These are phyloP conservation scores for Lathyrus tuberosus DNA, from an alignment of 306 rosid genomes.

Conservation along the genomic window DNA sequence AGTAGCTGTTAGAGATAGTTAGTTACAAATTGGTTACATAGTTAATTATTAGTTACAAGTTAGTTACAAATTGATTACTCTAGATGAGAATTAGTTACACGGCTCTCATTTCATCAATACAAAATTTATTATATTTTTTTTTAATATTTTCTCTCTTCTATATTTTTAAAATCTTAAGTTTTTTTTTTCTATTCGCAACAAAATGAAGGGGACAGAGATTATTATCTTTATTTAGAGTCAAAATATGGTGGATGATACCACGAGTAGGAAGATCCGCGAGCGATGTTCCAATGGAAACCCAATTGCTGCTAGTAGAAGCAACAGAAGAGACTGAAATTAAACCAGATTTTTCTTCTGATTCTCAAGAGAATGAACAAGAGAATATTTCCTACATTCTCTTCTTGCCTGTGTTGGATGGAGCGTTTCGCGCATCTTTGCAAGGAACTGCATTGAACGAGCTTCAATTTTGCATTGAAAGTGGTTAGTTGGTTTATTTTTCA, in stretches of 20 bases:
- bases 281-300: conserved; percentile 76
- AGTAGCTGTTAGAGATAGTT: neutral
- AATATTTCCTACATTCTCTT: conserved; percentile 55
- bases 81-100: too few species aligned
- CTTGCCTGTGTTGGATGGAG: conserved; percentile 76
- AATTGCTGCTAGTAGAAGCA: conserved; percentile 70
- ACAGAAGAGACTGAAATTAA: conserved; percentile 45
- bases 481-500: conserved; percentile 38
- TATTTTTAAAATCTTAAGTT: too few species aligned
- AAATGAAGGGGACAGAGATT: conserved; percentile 60
- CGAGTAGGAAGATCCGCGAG: conserved; percentile 54
- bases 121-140: neutral
- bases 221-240: conserved; percentile 62
- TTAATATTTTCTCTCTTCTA: neutral
- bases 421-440: conserved; percentile 64
- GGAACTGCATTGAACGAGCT: conserved; percentile 65
- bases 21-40: too few species aligned
- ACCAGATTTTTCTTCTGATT: conserved; percentile 44
- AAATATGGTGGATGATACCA: conserved; percentile 86
- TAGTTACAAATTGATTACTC: too few species aligned
- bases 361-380: conserved; percentile 26
- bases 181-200: neutral
- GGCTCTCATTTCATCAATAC: too few species aligned
- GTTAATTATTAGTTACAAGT: too few species aligned
- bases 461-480: conserved; percentile 71